phyloP scores from a whole-genome alignment of 305 asterid species.

The Fraxinus sp. region DNA sequence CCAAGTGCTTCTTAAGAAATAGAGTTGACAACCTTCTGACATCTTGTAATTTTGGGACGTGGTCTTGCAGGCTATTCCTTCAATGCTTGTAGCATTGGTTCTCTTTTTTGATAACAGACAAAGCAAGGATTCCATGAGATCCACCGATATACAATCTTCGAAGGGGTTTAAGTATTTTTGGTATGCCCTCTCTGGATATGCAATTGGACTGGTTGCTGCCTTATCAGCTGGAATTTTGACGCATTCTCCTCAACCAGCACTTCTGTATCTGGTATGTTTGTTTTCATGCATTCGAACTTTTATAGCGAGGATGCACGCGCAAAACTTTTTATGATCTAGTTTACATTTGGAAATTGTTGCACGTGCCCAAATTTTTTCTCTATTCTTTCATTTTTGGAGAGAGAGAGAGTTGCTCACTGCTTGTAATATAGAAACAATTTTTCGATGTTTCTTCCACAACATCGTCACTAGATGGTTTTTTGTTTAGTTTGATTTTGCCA shows the following conservation, averaged over 20 bases:
- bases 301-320: background rate
- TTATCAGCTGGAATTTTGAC: slow-evolving; percentile 88
- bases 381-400: background rate
- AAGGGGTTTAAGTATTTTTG: slow-evolving; percentile 68
- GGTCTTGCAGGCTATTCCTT: slow-evolving; percentile 87
- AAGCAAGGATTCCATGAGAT: slow-evolving; percentile 40
- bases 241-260: slow-evolving; percentile 92
- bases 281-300: background rate
- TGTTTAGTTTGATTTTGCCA: background rate
- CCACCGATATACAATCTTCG: slow-evolving; percentile 44
- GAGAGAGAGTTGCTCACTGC: background rate
- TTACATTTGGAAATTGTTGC: background rate
- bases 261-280: slow-evolving; percentile 69
- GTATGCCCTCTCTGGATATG: slow-evolving; percentile 74
- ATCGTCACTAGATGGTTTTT: background rate
- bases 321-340: background rate
- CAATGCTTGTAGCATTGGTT: slow-evolving; percentile 91
- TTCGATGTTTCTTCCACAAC: background rate
- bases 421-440: background rate
- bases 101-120: slow-evolving; percentile 81
- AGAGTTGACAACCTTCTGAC: slow-evolving; percentile 17
- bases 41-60: slow-evolving; percentile 16
- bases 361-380: background rate
- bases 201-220: slow-evolving; percentile 73
- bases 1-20: slow-evolving; percentile 1